Conservation (phyloP, 176 grass and related monocot species). For the Aegilops sharonensis region DNA sequence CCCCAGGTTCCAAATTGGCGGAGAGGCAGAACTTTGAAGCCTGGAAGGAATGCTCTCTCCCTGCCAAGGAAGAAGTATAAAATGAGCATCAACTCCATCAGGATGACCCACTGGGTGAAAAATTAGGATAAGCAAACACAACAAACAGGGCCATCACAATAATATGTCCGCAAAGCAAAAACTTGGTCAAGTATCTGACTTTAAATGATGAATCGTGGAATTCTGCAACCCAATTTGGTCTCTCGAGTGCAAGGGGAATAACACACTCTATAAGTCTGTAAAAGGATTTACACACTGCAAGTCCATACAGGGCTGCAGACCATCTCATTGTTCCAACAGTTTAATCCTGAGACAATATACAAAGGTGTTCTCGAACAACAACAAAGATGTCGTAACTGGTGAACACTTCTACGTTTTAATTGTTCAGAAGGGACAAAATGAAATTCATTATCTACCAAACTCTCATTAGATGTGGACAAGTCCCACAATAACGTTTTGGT, state of each 20-base stretch:
- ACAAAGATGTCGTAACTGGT: neutral
- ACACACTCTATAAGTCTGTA: neutral
- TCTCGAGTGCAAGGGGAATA: neutral
- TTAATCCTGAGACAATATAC: neutral
- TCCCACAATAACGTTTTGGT: neutral
- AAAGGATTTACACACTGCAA: neutral
- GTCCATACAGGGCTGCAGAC: neutral
- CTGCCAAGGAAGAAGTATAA: slow-evolving; percentile 40
- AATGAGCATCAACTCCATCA: slow-evolving; percentile 21
- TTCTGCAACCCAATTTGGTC: neutral
- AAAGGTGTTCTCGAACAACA: neutral
- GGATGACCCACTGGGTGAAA: neutral
- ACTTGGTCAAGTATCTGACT: neutral
- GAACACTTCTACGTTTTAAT: neutral
- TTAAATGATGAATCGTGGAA: neutral
- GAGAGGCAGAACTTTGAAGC: slow-evolving; percentile 85
- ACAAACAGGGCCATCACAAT: neutral
- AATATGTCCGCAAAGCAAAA: neutral
- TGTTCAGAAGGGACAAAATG: neutral
- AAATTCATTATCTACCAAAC: neutral
- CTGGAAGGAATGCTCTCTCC: slow-evolving; percentile 78
- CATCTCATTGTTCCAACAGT: neutral
- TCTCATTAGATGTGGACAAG: neutral
- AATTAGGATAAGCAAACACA: neutral
- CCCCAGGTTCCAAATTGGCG: slow-evolving; percentile 96